Evolutionary conservation across 2,329 filamentous ascomycete species (phyloP), one percentile per base, ranked within the genome.

Genomic region (Neodidymelliopsis sp.): DNA sequence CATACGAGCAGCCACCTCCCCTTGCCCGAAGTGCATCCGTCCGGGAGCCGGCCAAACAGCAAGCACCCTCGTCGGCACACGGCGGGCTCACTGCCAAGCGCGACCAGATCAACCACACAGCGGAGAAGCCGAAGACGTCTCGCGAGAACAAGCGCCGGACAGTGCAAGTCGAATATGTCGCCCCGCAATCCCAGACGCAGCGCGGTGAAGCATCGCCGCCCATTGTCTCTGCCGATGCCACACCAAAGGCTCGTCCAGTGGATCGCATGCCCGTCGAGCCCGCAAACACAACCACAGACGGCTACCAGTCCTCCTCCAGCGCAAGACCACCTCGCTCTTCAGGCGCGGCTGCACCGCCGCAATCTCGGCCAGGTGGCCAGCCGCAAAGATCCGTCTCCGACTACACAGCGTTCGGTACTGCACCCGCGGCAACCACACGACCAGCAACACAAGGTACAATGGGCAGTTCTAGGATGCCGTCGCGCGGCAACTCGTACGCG

Each of bases 141-240:
- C 88, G 91, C 60, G 92, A 97, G 69, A 88, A 88, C 64, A 97
- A 97, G 75, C 86, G 94, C 48, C 85, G 92, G 62, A 99, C 94
- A 0, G 91, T 99, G 0, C 94, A 99, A 75, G 90, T 99, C 53
- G 94, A 99, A 77, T 99, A 99, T 73, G 94, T 97, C 47, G 89
- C 92, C 15, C 94, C 94, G 18, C 86, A 87, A 19, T 95, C 91
- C 5, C 86, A 93, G 67, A 97, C 93, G 0, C 83, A 87, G 54
- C 84, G 93, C 57, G 91, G 89, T 22, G 84, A 84, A 45, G 56
- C 69, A 24, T 73, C 72, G 19, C 71, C 74, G 16, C 62, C 69
- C 37, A 54, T 60, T 15, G 73, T 70, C 43, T 55, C 59, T 39
- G 56, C 60, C 11, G 47, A 47, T 13, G 60, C 70, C 37, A 59